phyloP scores from a whole-genome alignment of 2,329 filamentous ascomycete genomes.

The Canariomyces notabilis region DNA sequence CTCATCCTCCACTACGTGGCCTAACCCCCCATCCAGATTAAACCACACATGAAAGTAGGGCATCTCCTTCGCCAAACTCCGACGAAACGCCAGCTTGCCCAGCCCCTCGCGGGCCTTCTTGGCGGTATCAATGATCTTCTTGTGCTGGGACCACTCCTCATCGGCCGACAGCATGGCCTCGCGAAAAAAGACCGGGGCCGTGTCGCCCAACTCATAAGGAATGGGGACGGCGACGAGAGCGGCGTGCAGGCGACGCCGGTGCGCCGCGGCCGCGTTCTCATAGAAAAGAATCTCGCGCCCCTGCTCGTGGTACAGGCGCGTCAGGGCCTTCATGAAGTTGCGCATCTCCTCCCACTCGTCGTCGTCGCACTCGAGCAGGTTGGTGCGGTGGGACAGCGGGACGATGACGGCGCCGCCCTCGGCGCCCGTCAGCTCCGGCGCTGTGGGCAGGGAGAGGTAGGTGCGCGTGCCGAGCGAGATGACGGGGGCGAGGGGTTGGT shows the following conservation, averaged over 20 bases:
- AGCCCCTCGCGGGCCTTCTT: slow-evolving; percentile 60
- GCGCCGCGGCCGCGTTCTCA: slow-evolving; percentile 84
- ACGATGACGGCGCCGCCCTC: slow-evolving; percentile 83
- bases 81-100: slow-evolving; percentile 76
- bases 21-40: slow-evolving; percentile 81
- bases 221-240: slow-evolving; percentile 82
- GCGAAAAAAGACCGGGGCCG: slow-evolving; percentile 87
- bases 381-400: slow-evolving; percentile 78
- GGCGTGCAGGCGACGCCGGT: slow-evolving; percentile 75
- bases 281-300: slow-evolving; percentile 94
- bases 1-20: slow-evolving; percentile 85
- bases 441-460: slow-evolving; percentile 82
- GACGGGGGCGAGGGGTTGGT: slow-evolving; percentile 73
- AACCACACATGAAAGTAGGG: slow-evolving; percentile 99
- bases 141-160: slow-evolving; percentile 93
- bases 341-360: slow-evolving; percentile 99
- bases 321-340: slow-evolving; percentile 98
- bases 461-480: slow-evolving; percentile 80
- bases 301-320: slow-evolving; percentile 88
- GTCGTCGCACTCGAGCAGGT: slow-evolving; percentile 95
- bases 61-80: slow-evolving; percentile 86
- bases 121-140: slow-evolving; percentile 86
- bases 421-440: slow-evolving; percentile 70
- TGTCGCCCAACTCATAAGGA: slow-evolving; percentile 85
- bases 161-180: slow-evolving; percentile 87